A percentile compares a stretch with the other conserved stretches of the same genome.
These are phyloP conservation scores for Trichoderma sp. DNA, from an alignment of 2,329 filamentous ascomycete genomes.

Conservation along the genomic window DNA sequence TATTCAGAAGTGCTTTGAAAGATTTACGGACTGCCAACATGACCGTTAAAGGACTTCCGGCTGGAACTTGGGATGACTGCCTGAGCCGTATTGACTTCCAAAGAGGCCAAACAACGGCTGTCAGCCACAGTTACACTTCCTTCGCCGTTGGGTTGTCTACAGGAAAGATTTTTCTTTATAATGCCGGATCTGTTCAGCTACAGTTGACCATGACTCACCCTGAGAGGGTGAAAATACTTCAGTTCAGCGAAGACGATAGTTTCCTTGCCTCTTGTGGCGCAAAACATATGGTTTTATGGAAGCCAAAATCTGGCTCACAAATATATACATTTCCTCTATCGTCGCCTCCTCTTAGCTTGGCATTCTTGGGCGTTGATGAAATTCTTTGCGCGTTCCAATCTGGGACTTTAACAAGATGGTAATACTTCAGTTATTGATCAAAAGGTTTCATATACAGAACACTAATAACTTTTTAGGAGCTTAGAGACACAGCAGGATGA, in stretches of 20 bases:
- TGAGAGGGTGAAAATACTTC: neutral
- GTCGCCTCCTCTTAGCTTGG: neutral
- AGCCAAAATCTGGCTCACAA: neutral
- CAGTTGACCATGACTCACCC: neutral
- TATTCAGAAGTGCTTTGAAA: neutral
- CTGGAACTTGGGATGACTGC: conserved; percentile 5
- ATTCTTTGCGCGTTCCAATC: neutral
- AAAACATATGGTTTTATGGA: conserved; percentile 4
- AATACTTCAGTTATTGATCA: neutral
- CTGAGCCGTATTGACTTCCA: conserved; percentile 5
- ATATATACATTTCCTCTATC: neutral
- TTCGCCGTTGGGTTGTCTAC: neutral
- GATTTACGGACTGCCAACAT: neutral
- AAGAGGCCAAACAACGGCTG: neutral
- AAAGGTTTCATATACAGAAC: neutral
- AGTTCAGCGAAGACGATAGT: conserved; percentile 18
- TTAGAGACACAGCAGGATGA: neutral
- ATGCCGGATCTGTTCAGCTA: neutral
- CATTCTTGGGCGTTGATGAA: neutral
- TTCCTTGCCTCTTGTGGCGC: conserved; percentile 5
- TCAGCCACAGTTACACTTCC: neutral
- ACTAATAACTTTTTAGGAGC: neutral
- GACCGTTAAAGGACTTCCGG: neutral
- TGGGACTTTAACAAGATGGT: conserved; percentile 9
- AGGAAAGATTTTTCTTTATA: neutral